Percentiles rank a stretch among this genome's conserved stretches.
phyloP scores from a whole-genome alignment of 352 stramenopile species.

The Pythium guiyangense region DNA sequence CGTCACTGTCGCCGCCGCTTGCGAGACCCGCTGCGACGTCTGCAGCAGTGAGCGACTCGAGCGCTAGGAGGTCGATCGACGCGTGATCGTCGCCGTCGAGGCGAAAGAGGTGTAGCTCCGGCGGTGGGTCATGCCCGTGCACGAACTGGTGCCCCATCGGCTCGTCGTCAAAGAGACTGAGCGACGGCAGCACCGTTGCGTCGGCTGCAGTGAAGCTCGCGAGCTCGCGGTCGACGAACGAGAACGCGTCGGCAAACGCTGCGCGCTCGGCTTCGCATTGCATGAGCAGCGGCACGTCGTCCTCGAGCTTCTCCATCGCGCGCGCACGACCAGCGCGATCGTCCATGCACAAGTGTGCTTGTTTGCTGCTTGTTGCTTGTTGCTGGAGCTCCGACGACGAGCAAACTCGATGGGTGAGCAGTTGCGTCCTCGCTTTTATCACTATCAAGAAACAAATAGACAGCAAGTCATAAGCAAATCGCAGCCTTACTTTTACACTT shows the following conservation, averaged over 20 bases:
- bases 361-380: no score
- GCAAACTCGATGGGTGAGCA: no score
- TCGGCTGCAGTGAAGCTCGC: neutral
- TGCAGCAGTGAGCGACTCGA: neutral
- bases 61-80: neutral
- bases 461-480: no score
- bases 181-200: neutral
- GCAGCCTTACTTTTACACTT: no score
- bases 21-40: neutral
- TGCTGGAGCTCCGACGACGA: no score
- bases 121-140: neutral
- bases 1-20: neutral
- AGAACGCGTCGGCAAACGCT: neutral
- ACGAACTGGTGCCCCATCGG: neutral
- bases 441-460: no score
- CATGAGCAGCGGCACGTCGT: neutral
- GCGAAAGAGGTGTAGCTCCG: neutral
- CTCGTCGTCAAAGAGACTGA: neutral
- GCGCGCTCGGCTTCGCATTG: neutral
- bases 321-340: no score
- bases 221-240: neutral
- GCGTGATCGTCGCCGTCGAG: neutral
- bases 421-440: no score
- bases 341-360: no score
- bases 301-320: neutral